Conservation (phyloP, 2,329 filamentous ascomycete genomes). For the Parafenestella ontariensis region DNA sequence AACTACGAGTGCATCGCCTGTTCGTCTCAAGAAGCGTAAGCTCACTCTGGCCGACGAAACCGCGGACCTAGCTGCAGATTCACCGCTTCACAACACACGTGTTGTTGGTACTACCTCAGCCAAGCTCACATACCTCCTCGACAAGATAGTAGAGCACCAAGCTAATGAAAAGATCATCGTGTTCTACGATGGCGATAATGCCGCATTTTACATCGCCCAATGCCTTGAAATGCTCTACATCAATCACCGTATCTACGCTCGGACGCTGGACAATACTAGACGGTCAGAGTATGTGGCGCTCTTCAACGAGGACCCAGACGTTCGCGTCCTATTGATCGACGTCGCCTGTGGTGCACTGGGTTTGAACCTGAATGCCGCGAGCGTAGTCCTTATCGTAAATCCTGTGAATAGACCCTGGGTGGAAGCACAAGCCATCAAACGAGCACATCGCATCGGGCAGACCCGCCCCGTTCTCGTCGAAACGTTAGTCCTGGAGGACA, state of each 20-base stretch:
- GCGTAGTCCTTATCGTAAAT: constrained; percentile 86
- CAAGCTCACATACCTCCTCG: constrained; percentile 86
- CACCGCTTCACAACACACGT: constrained; percentile 64
- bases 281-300: constrained; percentile 78
- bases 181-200: constrained; percentile 89
- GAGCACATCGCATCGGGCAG: constrained; percentile 87
- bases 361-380: constrained; percentile 82
- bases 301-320: constrained; percentile 73
- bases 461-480: constrained; percentile 80
- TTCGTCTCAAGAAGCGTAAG: constrained; percentile 39
- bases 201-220: constrained; percentile 84
- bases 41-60: constrained; percentile 40
- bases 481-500: constrained; percentile 79
- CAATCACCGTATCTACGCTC: constrained; percentile 71
- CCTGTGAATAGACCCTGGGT: constrained; percentile 85
- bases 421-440: constrained; percentile 89
- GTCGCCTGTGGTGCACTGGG: constrained; percentile 89
- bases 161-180: constrained; percentile 83
- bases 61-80: constrained; percentile 49
- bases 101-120: constrained; percentile 83
- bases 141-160: constrained; percentile 72
- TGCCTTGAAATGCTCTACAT: constrained; percentile 75
- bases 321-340: constrained; percentile 88
- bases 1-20: constrained; percentile 16
- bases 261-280: constrained; percentile 64